phyloP scores from a whole-genome alignment of 345 rosid genomes.

The Eucalyptus albens region DNA sequence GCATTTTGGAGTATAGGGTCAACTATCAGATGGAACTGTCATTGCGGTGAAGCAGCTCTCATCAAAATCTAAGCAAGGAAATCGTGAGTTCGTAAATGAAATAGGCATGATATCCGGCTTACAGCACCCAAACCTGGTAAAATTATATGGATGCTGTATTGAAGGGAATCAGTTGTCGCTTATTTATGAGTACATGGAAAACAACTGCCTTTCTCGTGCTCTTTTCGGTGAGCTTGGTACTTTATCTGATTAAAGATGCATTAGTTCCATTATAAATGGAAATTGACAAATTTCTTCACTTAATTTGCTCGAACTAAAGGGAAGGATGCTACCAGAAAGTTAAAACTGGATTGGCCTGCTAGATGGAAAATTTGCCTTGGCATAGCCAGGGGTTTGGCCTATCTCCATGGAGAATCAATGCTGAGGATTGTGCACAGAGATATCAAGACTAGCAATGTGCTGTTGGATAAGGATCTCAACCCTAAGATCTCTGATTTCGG shows the following conservation, averaged over 20 bases:
- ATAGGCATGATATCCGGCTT: constrained; percentile 69
- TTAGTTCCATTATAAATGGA: background rate
- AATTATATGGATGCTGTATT: constrained; percentile 63
- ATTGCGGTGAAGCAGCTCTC: constrained; percentile 73
- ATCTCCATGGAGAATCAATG: constrained; percentile 77
- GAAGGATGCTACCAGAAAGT: constrained; percentile 20
- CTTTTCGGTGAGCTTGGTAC: constrained; percentile 36
- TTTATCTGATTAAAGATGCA: background rate
- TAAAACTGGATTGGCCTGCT: constrained; percentile 65
- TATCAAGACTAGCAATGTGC: constrained; percentile 84
- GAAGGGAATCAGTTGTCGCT: constrained; percentile 64
- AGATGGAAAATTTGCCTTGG: constrained; percentile 61
- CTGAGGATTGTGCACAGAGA: constrained; percentile 91
- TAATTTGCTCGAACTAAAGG: constrained; percentile 17
- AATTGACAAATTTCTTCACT: background rate
- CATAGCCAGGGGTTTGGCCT: constrained; percentile 67
- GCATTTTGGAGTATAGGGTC: constrained; percentile 32
- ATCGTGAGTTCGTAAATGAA: constrained; percentile 65
- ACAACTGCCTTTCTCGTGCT: constrained; percentile 55
- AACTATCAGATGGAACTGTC: constrained; percentile 49
- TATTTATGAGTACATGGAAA: constrained; percentile 68
- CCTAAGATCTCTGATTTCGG: constrained; percentile 95
- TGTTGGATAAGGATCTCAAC: constrained; percentile 70
- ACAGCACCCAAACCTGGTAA: constrained; percentile 78
- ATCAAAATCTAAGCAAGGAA: constrained; percentile 66